Evolutionary conservation across 768 basidiomycete species (phyloP), one percentile per base, ranked within the genome.

Genomic region (Stropharia rugosoannulata): DNA sequence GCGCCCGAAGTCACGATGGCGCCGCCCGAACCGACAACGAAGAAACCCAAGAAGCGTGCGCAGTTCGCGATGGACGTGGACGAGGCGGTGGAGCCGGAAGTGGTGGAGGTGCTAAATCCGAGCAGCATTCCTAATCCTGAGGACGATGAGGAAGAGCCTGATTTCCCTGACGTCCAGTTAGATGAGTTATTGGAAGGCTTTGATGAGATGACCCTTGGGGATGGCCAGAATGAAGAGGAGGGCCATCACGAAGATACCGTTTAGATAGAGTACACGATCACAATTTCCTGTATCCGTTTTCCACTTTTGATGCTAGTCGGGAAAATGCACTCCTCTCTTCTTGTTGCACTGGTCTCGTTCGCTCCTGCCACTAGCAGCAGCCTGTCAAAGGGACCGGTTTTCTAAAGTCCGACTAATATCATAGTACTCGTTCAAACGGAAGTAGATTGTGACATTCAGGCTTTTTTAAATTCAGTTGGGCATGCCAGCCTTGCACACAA

Each of bases 121-220:
- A 65, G 49, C 12, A 63, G 59, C 4, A 69, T 29, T 7, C 70
- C 54, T 4, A 71, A 62, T 18, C 79, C 73, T 2, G 78, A 75
- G 3, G 82, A 70, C 10, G 87, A 81, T 12, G 89, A 84, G 57
- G 86, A 83, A 4, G 95, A 95, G 67, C 67, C 77, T 1, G 94
- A 95, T 70, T 96, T 97, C 85, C 95, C 94, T 0, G 90, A 93
- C 40, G 78, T 98, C 41, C 77, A 80, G 56, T 68, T 96, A 64
- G 85, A 94, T 61, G 95, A 98, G 71, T 70, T 98, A 59, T 70
- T 98, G 64, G 93, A 97, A 56, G 86, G 89, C 69, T 94, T 97
- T 63, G 94, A 97, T 62, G 93, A 93, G 70, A 81, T 98, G 87
- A 92, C 87, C 8, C 77, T 97, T 38, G 82, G 79, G 5, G 70